Conservation (phyloP, 345 rosid species). For the Durio zibethinus region DNA sequence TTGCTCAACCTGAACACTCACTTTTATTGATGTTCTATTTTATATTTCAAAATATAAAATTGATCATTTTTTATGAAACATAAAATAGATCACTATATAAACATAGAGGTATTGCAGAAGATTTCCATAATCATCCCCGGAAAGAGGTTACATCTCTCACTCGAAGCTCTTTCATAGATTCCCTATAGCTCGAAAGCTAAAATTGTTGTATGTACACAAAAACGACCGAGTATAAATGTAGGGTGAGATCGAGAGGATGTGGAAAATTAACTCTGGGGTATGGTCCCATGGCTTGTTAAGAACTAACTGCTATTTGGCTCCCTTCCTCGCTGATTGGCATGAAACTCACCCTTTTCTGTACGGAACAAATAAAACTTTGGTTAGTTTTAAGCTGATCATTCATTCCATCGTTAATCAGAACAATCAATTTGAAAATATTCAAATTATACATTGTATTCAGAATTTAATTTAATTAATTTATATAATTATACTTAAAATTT, state of each 20-base stretch:
- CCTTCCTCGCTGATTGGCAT: conserved; percentile 53
- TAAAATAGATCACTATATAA: background rate
- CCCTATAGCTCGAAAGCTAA: background rate
- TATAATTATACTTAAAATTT: no score
- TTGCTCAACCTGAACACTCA: no score
- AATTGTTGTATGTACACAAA: conserved; percentile 4
- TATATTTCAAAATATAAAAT: background rate
- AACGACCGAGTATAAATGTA: background rate
- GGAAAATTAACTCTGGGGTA: background rate
- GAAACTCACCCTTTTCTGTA: conserved; percentile 88
- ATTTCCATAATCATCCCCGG: background rate
- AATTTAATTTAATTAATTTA: no score
- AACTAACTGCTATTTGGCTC: conserved; percentile 59
- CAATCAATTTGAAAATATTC: no score
- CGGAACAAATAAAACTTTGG: background rate
- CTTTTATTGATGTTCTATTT: no score
- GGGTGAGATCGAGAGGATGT: conserved; percentile 15
- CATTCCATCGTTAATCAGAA: no score
- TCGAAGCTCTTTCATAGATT: background rate
- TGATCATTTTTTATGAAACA: background rate
- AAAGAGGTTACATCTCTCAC: background rate
- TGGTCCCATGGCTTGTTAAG: conserved; percentile 16
- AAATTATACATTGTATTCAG: no score
- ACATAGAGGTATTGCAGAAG: background rate
- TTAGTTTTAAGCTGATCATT: background rate